Evolutionary conservation across 164 flowering plant species (phyloP).

Genomic region (Warburgia ugandensis): DNA sequence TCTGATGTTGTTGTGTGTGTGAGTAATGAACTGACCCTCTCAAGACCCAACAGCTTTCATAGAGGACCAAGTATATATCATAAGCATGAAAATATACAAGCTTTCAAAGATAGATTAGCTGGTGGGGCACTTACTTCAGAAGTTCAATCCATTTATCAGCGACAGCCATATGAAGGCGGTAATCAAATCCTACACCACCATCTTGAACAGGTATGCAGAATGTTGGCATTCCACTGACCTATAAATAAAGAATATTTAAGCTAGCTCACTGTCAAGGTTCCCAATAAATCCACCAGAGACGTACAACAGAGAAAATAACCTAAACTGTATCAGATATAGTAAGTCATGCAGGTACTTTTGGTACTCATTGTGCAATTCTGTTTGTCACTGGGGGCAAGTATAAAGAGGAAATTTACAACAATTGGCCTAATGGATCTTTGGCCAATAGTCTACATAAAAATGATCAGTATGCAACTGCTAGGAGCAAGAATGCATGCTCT

Average conservation of each 20-base stretch:
- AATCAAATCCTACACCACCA: conserved; percentile 98
- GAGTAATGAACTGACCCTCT: no score
- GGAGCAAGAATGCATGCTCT: no score
- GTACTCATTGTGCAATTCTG: no score
- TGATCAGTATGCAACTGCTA: no score
- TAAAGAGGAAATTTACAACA: no score
- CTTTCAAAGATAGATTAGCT: not conserved
- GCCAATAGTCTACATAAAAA: no score
- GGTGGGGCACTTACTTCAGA: conserved; percentile 55
- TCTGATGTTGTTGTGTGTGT: no score
- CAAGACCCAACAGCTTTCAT: no score
- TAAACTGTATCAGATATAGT: no score
- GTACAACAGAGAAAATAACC: not conserved
- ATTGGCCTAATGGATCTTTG: no score
- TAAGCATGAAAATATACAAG: not conserved
- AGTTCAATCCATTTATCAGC: conserved; percentile 99
- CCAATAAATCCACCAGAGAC: not conserved
- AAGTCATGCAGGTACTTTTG: no score
- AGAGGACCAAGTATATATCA: not conserved
- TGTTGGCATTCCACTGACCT: conserved; percentile 99
- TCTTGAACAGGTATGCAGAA: conserved; percentile 82
- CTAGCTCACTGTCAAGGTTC: not conserved
- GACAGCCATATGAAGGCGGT: conserved; percentile 96
- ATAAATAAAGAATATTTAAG: conserved; percentile 8
- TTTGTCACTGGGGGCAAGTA: no score